phyloP scores from a whole-genome alignment of 257 asterid genomes.

The Coffea canephora region DNA sequence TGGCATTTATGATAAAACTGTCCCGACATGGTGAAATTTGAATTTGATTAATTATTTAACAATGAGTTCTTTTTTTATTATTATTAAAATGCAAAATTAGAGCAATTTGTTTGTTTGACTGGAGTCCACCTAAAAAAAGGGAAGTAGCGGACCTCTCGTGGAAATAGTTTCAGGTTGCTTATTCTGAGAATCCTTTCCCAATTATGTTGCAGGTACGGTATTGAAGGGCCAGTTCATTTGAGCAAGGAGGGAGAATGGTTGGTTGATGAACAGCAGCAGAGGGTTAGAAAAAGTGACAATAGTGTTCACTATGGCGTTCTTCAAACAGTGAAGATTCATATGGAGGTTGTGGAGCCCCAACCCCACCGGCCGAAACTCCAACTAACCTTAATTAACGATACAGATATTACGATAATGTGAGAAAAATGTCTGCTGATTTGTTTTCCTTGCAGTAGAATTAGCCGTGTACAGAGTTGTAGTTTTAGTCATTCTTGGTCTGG shows the following conservation, averaged over 20 bases:
- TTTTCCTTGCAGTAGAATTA: not conserved
- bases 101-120: not conserved
- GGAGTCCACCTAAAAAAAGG: not conserved
- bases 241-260: conserved; percentile 74
- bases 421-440: not conserved
- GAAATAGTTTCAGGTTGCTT: not conserved
- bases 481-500: not conserved
- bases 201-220: conserved; percentile 68
- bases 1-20: not conserved
- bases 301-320: conserved; percentile 64
- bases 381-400: conserved; percentile 52
- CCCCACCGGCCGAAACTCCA: conserved; percentile 97
- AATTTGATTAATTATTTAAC: not conserved
- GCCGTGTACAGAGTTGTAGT: conserved; percentile 1
- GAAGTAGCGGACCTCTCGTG: not conserved
- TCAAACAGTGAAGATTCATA: conserved; percentile 70
- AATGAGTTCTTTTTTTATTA: not conserved
- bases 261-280: conserved; percentile 76
- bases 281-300: conserved; percentile 51
- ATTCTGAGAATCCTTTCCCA: not conserved
- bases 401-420: not conserved
- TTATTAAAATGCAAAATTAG: not conserved
- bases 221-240: conserved; percentile 90
- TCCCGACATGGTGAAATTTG: not conserved
- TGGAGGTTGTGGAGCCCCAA: conserved; percentile 93